These are phyloP conservation scores for Sporothrix brunneoviolacea DNA, from an alignment of 2,329 filamentous ascomycete genomes.

Conservation along the genomic window DNA sequence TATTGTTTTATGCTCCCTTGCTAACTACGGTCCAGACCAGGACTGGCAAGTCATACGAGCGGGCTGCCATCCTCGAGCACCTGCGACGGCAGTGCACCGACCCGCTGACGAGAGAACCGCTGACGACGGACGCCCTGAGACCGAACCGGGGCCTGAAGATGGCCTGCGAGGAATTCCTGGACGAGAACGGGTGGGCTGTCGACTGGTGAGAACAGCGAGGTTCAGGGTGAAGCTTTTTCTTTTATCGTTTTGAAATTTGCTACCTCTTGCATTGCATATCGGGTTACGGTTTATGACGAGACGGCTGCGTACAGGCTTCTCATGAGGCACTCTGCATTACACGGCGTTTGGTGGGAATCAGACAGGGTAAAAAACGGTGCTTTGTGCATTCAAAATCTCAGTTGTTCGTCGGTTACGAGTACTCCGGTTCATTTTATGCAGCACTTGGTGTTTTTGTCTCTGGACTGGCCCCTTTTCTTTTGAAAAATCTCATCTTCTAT, in stretches of 20 bases:
- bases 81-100: conserved; percentile 69
- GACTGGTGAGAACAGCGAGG: conserved; percentile 62
- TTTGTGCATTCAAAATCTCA: no score
- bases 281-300: no score
- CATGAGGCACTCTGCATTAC: no score
- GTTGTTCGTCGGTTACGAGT: no score
- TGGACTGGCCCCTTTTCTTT: not conserved
- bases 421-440: no score
- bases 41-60: conserved; percentile 85
- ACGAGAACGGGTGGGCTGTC: conserved; percentile 84
- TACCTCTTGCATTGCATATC: no score
- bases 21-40: conserved; percentile 52
- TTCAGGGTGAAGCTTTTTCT: no score
- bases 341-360: no score
- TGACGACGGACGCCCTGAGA: conserved; percentile 62
- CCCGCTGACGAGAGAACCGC: conserved; percentile 73
- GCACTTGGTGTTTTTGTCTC: not conserved
- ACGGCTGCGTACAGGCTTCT: no score
- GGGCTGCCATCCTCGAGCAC: conserved; percentile 78
- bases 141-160: conserved; percentile 76
- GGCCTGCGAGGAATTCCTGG: conserved; percentile 64
- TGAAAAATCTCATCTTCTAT: not conserved
- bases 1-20: not conserved
- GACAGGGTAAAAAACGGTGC: no score
- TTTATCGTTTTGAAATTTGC: no score